Evolutionary conservation across 371 early-diverging fungal species (phyloP).

Genomic region (Mucor plumbeus): DNA sequence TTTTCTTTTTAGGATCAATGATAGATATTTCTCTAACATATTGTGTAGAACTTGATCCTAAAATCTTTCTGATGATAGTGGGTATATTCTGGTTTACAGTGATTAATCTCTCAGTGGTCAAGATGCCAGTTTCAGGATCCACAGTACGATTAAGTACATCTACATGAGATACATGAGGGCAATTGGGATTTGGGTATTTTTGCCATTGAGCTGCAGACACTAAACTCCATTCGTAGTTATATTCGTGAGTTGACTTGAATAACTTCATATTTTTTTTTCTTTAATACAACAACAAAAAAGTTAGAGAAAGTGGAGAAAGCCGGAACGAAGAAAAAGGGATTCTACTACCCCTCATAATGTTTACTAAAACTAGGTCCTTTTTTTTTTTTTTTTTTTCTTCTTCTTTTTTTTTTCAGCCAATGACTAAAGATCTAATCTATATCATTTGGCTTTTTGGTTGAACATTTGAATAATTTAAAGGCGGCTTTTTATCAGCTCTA

Average conservation of each 20-base stretch:
- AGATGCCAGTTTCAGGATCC: slow-evolving; percentile 80
- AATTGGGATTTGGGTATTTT: slow-evolving; percentile 93
- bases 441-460: not conserved
- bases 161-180: slow-evolving; percentile 87
- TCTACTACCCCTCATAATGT: not conserved
- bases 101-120: slow-evolving; percentile 86
- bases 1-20: slow-evolving; percentile 75
- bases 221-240: slow-evolving; percentile 77
- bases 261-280: slow-evolving; percentile 62
- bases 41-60: slow-evolving; percentile 65
- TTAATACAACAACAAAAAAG: slow-evolving; percentile 1
- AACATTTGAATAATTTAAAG: too few species aligned
- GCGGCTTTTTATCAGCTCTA: not conserved
- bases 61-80: slow-evolving; percentile 62
- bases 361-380: not conserved
- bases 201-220: slow-evolving; percentile 91
- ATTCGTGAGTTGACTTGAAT: slow-evolving; percentile 69
- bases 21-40: slow-evolving; percentile 86
- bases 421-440: not conserved
- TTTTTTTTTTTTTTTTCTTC: not conserved
- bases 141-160: slow-evolving; percentile 82
- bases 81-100: slow-evolving; percentile 86
- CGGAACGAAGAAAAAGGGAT: slow-evolving; percentile 12
- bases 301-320: slow-evolving; percentile 16
- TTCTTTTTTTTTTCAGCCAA: slow-evolving; percentile 1